Evolutionary conservation across 1,139 yeast genomes (phyloP), one percentile per base, ranked within the genome.

Genomic region (Sugiyamaella novakii): DNA sequence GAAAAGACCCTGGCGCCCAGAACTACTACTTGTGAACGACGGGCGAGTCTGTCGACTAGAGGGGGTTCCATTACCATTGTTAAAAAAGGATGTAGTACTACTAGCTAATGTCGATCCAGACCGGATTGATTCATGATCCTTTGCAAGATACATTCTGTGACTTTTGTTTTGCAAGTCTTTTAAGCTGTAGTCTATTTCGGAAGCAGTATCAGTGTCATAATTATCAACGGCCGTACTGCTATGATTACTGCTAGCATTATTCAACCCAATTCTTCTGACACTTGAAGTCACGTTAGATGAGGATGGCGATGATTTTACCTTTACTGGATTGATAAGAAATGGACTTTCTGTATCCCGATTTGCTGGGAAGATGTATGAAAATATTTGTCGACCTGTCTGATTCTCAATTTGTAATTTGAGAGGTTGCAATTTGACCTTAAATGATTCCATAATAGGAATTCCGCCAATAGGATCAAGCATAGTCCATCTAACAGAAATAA

Each of bases 391-490:
- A 1, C 89, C 84, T 0, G 91, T 79, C 2, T 71, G 69, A 60
- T 83, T 82, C 59, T 89, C 96, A 57, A 89, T 69, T 60, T 85
- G 88, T 28, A 89, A 70, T 55, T 80, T 78, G 47, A 88, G 63
- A 0, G 97, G 96, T 55, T 79, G 80, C 31, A 87, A 63, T 3
- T 70, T 59, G 38, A 79, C 71, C 11, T 70, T 68, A 52, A 80
- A 71, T 38, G 76, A 71, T 19, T 76, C 78, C 58, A 89, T 69
- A 25, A 87, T 80, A 0, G 83, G 76, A 42, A 89, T 89, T 2
- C 97, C 97, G 3, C 96, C 97, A 48, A 89, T 86, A 0, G 95
- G 87, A 33, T 80, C 83, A 41, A 84, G 72, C 77, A 84, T 75
- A 6, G 79, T 76, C 97, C 97, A 89, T 12, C 75, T 72, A 45